These are phyloP conservation scores for Trichoderma sp. DNA, from an alignment of 2,329 filamentous ascomycete species.

Conservation along the genomic window DNA sequence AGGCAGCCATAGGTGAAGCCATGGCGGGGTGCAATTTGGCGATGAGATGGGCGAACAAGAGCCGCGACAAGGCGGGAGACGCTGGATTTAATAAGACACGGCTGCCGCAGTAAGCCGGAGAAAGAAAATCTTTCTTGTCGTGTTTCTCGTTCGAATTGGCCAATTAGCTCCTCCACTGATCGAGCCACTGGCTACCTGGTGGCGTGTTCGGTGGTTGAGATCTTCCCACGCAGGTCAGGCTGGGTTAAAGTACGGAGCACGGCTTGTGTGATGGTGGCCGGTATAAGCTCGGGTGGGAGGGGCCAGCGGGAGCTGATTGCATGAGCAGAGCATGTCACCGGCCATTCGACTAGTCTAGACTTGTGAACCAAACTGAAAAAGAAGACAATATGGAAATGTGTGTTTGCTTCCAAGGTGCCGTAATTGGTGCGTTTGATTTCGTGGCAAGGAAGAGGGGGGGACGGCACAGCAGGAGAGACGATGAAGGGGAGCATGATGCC, in stretches of 20 bases:
- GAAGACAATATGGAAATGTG: background rate
- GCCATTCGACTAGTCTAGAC: background rate
- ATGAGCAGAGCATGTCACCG: background rate
- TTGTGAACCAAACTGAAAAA: background rate
- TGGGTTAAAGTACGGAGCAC: background rate
- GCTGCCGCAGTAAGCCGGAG: background rate
- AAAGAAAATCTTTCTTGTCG: background rate
- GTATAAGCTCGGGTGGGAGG: conserved; percentile 10
- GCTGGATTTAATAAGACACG: background rate
- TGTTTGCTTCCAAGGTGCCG: background rate
- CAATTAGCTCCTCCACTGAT: conserved; percentile 13
- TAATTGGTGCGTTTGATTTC: background rate
- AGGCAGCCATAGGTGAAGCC: conserved; percentile 30
- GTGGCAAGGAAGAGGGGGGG: background rate
- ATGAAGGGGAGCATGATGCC: background rate
- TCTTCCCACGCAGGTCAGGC: conserved; percentile 4
- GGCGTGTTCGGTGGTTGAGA: conserved; percentile 15
- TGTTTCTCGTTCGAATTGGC: background rate
- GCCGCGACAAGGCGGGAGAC: background rate
- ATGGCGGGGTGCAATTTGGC: background rate
- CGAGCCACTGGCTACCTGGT: conserved; percentile 12
- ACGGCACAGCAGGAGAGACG: background rate
- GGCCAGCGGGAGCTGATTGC: background rate
- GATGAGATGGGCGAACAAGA: background rate
- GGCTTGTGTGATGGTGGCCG: background rate